Base-by-base conservation (phyloP, 2,329 filamentous ascomycete species). In the Chaetothyriales sp. region DNA sequence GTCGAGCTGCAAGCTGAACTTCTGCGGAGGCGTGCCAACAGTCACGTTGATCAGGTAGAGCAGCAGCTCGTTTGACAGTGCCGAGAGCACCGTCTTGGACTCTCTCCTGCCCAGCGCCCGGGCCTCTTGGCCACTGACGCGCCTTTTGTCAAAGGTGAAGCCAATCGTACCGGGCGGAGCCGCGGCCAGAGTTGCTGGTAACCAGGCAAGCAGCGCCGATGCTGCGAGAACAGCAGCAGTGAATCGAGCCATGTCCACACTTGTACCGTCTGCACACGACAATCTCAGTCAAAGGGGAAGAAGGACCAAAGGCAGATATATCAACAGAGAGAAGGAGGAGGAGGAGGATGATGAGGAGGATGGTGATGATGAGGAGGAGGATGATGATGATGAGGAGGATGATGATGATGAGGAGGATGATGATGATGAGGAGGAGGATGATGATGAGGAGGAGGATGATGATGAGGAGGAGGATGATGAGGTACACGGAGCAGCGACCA, bases 1-100 rank as follows among this genome's bases (percentile, higher is more conserved):
- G 65, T 85, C 82, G 50, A 85, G 64, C 58, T 82, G 78, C 54
- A 84, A 69, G 18, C 73, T 72, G 44, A 85, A 59, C 1, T 65
- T 58, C 62, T 82, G 79, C 8, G 75, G 62, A 10, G 82, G 82
- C 2, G 80, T 84, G 48, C 82, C 82, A 47, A 85, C 58, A 5
- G 78, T 74, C 47, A 71, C 75, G 63, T 84, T 83, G 59, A 81
- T 71, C 59, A 77, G 81, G 64, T 85, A 85, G 25, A 84, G 70
- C 7, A 56, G 20, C n/a, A 53, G 29, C 44, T 56, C 56, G 46
- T 61, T 61, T 48, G 51, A 56, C 22, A 64, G 52, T 22, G 44
- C 47, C 18, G 53, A 50, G 15, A 48, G 37, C 25, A 61, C 46
- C 20, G 56, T 61, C 5, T 54, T 54, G 22, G 51, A 51, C 33